Conservation (phyloP, 1,284 basidiomycete species). For the Ceratobasidium sp. region DNA sequence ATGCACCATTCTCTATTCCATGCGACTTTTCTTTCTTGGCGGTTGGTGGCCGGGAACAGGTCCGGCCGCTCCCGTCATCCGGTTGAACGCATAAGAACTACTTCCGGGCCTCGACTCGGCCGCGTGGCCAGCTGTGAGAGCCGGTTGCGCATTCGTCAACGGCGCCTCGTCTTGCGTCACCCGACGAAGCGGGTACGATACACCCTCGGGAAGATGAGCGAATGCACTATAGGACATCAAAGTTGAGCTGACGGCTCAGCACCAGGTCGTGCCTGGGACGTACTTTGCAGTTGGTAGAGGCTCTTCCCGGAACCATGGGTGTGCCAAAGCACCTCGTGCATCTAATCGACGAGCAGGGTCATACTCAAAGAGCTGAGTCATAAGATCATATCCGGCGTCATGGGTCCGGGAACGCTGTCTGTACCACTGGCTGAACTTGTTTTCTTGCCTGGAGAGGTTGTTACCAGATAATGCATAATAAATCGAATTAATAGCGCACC, state of each 20-base stretch:
- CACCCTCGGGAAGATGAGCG: conserved; percentile 40
- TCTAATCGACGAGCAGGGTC: conserved; percentile 88
- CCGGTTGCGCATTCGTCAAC: conserved; percentile 42
- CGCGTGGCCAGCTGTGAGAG: conserved; percentile 34
- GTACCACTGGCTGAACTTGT: conserved; percentile 69
- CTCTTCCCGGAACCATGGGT: conserved; percentile 82
- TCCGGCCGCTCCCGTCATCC: conserved; percentile 40
- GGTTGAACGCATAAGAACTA: conserved; percentile 30
- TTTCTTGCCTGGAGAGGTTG: conserved; percentile 50
- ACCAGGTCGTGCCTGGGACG: conserved; percentile 48
- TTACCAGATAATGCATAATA: conserved; percentile 36
- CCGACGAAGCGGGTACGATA: conserved; percentile 44
- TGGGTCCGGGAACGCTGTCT: conserved; percentile 62
- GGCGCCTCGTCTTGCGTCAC: conserved; percentile 46
- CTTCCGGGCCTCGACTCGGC: conserved; percentile 42
- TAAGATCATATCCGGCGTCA: conserved; percentile 77
- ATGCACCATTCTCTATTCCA: conserved; percentile 37
- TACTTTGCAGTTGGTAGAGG: conserved; percentile 77
- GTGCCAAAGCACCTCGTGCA: conserved; percentile 79
- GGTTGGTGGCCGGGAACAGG: conserved; percentile 39
- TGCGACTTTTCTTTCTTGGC: conserved; percentile 39
- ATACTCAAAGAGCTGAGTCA: conserved; percentile 85
- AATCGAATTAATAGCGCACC: conserved; percentile 56
- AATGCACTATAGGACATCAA: conserved; percentile 42
- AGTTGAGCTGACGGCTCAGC: neutral